Evolutionary conservation across 148 eudicot species (phyloP).

Genomic region (Heliosperma pusillum): DNA sequence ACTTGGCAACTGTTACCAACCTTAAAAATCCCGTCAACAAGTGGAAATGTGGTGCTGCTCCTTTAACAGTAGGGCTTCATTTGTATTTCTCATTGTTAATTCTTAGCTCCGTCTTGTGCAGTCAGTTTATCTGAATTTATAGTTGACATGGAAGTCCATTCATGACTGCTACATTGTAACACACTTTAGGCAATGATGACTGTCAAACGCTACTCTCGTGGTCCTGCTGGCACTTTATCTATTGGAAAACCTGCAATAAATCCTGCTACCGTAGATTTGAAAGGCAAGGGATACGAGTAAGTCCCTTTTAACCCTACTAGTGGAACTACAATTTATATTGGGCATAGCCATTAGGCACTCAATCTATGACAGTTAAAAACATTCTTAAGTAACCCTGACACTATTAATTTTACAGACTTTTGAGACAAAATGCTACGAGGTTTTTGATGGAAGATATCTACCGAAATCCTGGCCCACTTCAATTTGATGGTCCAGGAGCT

Average conservation of each 20-base stretch:
- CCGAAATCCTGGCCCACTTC: constrained; percentile 99
- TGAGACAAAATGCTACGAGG: constrained; percentile 74
- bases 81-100: constrained; percentile 1
- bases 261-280: constrained; percentile 88
- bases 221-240: constrained; percentile 65
- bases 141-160: background rate
- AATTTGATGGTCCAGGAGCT: constrained; percentile 95
- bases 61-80: constrained; percentile 60
- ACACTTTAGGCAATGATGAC: constrained; percentile 89
- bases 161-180: background rate
- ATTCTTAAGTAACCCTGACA: background rate
- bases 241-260: constrained; percentile 88
- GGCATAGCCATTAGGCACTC: background rate
- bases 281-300: constrained; percentile 92
- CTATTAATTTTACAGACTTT: constrained; percentile 45
- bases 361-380: background rate
- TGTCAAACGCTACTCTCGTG: constrained; percentile 81
- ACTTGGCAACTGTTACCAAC: constrained; percentile 89
- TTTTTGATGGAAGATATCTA: constrained; percentile 90
- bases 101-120: background rate
- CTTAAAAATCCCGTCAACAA: constrained; percentile 78
- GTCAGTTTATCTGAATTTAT: background rate
- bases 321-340: constrained; percentile 2
- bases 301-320: constrained; percentile 18
- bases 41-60: constrained; percentile 99